Evolutionary conservation across 441 rosid genomes (phyloP).

Genomic region (Isatis lusitanica): DNA sequence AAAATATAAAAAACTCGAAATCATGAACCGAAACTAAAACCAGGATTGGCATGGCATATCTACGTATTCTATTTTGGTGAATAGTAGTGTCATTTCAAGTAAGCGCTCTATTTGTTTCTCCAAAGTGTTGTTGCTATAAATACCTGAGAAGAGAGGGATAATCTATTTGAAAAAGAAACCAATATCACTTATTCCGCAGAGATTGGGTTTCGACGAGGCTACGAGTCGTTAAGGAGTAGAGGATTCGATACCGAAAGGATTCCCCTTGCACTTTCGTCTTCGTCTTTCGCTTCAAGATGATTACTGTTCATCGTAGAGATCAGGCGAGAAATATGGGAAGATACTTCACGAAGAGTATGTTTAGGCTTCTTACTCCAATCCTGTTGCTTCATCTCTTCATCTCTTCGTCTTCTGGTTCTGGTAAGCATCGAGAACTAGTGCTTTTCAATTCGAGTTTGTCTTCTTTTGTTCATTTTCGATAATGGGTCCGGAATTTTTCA

Average conservation of each 20-base stretch:
- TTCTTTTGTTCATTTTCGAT: too few relatives aligned
- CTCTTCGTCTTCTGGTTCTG: constrained; percentile 30
- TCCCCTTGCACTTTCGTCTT: neutral
- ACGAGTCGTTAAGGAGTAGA: neutral
- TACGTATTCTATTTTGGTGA: too few relatives aligned
- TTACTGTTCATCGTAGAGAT: constrained; percentile 8
- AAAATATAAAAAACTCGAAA: neutral
- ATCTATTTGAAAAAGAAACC: neutral
- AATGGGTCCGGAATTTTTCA: too few relatives aligned
- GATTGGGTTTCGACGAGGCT: too few relatives aligned
- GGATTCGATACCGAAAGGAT: neutral
- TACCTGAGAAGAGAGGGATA: neutral
- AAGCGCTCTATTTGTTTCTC: neutral
- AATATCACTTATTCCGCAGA: neutral
- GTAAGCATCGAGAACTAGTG: constrained; percentile 11
- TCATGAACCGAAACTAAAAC: neutral
- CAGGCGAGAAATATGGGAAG: constrained; percentile 23
- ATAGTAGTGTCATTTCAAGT: too few relatives aligned
- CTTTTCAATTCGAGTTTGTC: neutral
- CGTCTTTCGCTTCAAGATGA: neutral
- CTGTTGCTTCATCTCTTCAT: constrained; percentile 28
- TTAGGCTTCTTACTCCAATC: neutral
- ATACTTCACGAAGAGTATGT: constrained; percentile 1
- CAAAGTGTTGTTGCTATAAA: neutral
- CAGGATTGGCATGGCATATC: neutral